Conservation (phyloP, 116 monocot species). For the Posidonia oceanica region DNA sequence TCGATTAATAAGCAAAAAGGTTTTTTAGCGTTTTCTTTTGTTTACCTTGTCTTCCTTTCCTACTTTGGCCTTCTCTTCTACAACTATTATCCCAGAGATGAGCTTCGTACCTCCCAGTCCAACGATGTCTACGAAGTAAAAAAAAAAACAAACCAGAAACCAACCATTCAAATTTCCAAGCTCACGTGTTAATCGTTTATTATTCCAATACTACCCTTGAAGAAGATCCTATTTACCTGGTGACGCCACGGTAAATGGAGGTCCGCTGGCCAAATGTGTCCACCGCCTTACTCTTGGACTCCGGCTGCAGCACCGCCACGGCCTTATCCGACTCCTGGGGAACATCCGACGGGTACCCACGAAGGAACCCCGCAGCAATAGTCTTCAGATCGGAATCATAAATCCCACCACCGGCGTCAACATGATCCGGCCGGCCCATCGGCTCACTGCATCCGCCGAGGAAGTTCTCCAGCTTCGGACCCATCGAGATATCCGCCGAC, state of each 20-base stretch:
- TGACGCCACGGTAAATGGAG: constrained; percentile 93
- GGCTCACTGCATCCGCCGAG: constrained; percentile 30
- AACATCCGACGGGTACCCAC: constrained; percentile 9
- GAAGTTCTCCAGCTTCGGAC: constrained; percentile 79
- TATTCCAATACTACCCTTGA: background rate
- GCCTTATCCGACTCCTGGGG: constrained; percentile 12
- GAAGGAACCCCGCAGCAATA: constrained; percentile 53
- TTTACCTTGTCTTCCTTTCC: constrained; percentile 94
- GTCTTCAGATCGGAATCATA: constrained; percentile 70
- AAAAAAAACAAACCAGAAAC: background rate
- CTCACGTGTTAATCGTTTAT: background rate
- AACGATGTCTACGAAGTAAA: constrained; percentile 46
- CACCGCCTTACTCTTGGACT: constrained; percentile 32
- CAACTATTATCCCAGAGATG: constrained; percentile 99
- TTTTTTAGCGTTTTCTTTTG: background rate
- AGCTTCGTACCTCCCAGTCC: constrained; percentile 98
- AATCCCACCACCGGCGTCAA: background rate
- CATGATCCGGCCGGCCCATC: constrained; percentile 6
- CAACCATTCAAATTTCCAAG: too few relatives aligned
- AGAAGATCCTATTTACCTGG: constrained; percentile 28
- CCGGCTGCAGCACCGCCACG: constrained; percentile 12
- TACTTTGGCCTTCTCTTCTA: constrained; percentile 86
- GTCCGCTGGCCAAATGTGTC: constrained; percentile 89
- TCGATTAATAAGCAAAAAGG: background rate
- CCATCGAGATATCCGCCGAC: constrained; percentile 8